Base-by-base conservation (phyloP, 768 basidiomycete genomes). In the Suillus brevipes region DNA sequence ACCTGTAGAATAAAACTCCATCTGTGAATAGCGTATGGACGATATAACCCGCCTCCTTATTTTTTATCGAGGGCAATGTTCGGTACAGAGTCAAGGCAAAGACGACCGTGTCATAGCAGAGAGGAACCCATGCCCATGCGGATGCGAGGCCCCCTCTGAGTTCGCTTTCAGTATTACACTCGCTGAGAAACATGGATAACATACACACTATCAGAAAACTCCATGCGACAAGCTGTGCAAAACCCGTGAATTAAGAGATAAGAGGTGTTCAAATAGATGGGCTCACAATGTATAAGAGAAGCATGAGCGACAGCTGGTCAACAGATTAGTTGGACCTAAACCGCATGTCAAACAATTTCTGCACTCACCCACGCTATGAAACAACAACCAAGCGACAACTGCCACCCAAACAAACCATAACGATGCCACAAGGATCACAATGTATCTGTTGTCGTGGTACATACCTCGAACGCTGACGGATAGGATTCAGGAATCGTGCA, bases 351-450 rank as follows among this genome's bases (percentile, higher is more conserved):
- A 52, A 47, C 2, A 5, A 40, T 16, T 59, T 40, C 9, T n/a
- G 31, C 23, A 72, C 85, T 13, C 65, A 89, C 88, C 78, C 76
- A 80, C 68, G 0, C 81, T 86, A n/a, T 75, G 69, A 31, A 79
- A 78, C 23, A 90, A 77, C n/a, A 89, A 74, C 83, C 83, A 89
- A 1, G 79, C 78, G 63, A 85, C 85, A 65, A 85, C 70, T 3
- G 69, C 73, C 16, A 83, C 76, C 73, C 84, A 82, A 34, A 80
- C 61, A 12, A 81, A 8, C 47, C 86, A 80, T 7, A 88, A 58
- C 1, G 62, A 8, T 52, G 64, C 31, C 13, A 74, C 6, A 14
- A 60, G n/a, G 64, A 64, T 65, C 37, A 73, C 13, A 14, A 71
- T 43, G n/a, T 18, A 6, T 38, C 23, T 71, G 31, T 59, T 57